These are phyloP conservation scores for Hypoxylon sp. DNA, from an alignment of 2,329 filamentous ascomycete genomes.

Conservation along the genomic window DNA sequence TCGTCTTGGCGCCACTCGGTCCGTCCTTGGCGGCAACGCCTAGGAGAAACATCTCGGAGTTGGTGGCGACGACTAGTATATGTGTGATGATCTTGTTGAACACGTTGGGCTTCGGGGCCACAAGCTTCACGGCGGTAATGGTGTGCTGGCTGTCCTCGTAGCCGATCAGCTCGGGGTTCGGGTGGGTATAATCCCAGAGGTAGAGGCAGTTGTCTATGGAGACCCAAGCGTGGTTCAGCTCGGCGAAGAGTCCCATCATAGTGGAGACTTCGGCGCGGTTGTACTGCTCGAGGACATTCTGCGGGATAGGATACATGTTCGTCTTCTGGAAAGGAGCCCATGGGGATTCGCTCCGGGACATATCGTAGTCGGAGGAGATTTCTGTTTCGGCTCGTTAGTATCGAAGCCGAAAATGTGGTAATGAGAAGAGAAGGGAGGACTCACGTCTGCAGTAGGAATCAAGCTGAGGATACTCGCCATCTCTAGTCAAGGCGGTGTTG, in stretches of 20 bases:
- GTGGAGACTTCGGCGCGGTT: constrained; percentile 87
- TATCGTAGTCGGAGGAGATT: constrained; percentile 89
- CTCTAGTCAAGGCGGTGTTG: constrained; percentile 78
- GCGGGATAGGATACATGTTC: constrained; percentile 88
- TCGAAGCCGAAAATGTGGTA: constrained; percentile 42
- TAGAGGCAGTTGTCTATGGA: constrained; percentile 96
- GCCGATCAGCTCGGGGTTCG: constrained; percentile 89
- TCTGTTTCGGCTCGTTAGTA: constrained; percentile 58
- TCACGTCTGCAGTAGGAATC: constrained; percentile 89
- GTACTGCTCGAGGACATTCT: constrained; percentile 91
- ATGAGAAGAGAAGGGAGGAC: constrained; percentile 48
- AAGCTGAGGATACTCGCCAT: constrained; percentile 85
- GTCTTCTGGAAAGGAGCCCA: constrained; percentile 92
- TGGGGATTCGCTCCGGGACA: constrained; percentile 70
- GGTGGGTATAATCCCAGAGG: constrained; percentile 95
- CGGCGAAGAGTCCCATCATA: constrained; percentile 94
- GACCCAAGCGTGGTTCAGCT: constrained; percentile 95
- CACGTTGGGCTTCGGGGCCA: constrained; percentile 84
- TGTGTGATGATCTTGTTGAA: constrained; percentile 88
- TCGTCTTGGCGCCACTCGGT: constrained; percentile 73
- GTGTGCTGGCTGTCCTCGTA: constrained; percentile 89
- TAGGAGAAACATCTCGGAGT: constrained; percentile 84
- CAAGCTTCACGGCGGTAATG: constrained; percentile 90
- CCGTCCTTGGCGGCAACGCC: constrained; percentile 76
- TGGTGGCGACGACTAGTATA: constrained; percentile 88